Conservation (phyloP, 495 filamentous ascomycete genomes). For the Aspergillus steynii region DNA sequence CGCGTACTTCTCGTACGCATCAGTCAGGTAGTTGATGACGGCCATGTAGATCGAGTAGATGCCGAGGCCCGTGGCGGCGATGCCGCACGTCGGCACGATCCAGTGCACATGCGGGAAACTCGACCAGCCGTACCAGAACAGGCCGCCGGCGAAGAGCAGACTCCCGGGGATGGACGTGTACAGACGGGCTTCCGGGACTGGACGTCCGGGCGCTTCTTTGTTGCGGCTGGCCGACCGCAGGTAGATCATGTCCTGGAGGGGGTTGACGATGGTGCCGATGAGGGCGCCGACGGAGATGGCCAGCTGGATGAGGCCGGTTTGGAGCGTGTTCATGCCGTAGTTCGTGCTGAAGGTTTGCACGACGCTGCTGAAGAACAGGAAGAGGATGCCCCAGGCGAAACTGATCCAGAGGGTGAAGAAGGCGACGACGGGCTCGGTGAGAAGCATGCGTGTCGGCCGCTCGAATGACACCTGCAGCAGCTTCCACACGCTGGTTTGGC, state of each 20-base stretch:
- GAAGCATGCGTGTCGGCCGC: constrained; percentile 49
- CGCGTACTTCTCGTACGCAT: constrained; percentile 46
- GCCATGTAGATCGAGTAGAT: constrained; percentile 51
- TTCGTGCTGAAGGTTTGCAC: constrained; percentile 39
- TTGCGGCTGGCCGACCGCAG: constrained; percentile 30
- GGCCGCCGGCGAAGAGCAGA: constrained; percentile 39
- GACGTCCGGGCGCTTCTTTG: constrained; percentile 26
- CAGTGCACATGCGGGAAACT: constrained; percentile 34
- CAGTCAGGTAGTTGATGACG: constrained; percentile 48
- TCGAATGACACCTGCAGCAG: constrained; percentile 38
- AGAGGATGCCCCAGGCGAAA: constrained; percentile 55
- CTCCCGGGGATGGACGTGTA: constrained; percentile 42
- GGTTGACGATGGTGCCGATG: constrained; percentile 44
- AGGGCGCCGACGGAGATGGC: constrained; percentile 44
- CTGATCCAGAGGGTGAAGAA: constrained; percentile 54
- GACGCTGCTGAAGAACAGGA: constrained; percentile 45
- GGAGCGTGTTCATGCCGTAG: constrained; percentile 35
- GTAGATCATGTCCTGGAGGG: constrained; percentile 41
- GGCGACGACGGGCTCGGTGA: constrained; percentile 54
- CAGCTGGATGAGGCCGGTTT: constrained; percentile 40
- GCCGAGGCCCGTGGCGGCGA: constrained; percentile 35
- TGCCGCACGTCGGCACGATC: constrained; percentile 43
- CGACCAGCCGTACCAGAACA: constrained; percentile 48
- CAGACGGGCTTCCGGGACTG: constrained; percentile 44
- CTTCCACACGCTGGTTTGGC: constrained; percentile 22